Conservation (phyloP, 2,329 filamentous ascomycete species). For the Fusarium duplospermum region DNA sequence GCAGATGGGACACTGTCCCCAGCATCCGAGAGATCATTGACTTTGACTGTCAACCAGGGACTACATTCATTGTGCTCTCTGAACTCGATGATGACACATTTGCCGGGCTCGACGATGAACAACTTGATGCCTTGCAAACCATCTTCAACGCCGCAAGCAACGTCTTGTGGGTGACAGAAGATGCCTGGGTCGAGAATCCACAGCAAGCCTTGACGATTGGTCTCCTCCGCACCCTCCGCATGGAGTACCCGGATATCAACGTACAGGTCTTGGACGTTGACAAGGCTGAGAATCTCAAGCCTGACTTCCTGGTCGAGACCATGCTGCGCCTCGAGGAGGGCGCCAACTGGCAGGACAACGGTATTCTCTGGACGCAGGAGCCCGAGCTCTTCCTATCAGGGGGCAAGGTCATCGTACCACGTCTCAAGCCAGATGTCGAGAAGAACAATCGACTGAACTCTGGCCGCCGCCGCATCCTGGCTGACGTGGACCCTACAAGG, state of each 20-base stretch:
- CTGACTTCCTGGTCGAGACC: not conserved
- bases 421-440: not conserved
- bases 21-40: not conserved
- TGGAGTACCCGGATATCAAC: conserved; percentile 2
- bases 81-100: not conserved
- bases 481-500: not conserved
- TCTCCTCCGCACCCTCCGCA: not conserved
- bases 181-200: not conserved
- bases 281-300: not conserved
- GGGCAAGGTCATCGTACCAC: not conserved
- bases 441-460: conserved; percentile 2
- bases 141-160: not conserved
- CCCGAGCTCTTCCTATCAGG: not conserved
- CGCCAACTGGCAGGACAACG: not conserved
- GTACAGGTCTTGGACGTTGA: conserved; percentile 8
- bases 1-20: not conserved
- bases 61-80: not conserved
- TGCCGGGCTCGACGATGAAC: not conserved
- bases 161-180: conserved; percentile 4
- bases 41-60: not conserved
- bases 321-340: not conserved
- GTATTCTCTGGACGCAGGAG: conserved; percentile 10
- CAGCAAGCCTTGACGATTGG: not conserved
- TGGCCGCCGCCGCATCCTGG: not conserved
- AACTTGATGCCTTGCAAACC: not conserved